Evolutionary conservation across 441 rosid genomes (phyloP).

Genomic region (Pelargonium hybrid): DNA sequence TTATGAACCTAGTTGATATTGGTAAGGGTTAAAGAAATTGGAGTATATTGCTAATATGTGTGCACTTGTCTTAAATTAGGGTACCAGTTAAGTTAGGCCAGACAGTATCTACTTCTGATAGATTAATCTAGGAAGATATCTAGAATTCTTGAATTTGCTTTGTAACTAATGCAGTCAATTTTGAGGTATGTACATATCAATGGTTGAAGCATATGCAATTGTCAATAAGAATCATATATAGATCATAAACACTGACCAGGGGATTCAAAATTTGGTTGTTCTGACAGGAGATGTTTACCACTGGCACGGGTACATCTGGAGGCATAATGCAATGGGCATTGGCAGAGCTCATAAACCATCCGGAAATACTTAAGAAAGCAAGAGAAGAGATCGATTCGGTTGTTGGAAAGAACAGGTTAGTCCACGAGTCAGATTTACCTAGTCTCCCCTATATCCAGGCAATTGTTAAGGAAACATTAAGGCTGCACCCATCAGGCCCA

Average conservation of each 20-base stretch:
- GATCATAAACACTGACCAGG: not conserved
- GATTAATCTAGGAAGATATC: too few relatives aligned
- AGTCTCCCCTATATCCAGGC: slow-evolving; percentile 39
- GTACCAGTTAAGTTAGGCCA: too few relatives aligned
- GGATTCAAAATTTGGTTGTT: not conserved
- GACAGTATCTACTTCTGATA: too few relatives aligned
- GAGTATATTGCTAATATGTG: too few relatives aligned
- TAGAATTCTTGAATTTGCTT: too few relatives aligned
- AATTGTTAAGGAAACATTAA: slow-evolving; percentile 33
- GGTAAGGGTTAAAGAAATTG: too few relatives aligned
- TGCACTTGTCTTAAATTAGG: too few relatives aligned
- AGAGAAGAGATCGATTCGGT: slow-evolving; percentile 32
- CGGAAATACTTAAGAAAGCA: slow-evolving; percentile 30
- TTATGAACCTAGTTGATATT: not conserved
- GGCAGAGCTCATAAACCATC: slow-evolving; percentile 36
- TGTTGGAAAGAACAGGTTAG: slow-evolving; percentile 29
- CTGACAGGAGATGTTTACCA: slow-evolving; percentile 33
- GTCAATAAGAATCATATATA: not conserved
- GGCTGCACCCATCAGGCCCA: slow-evolving; percentile 42
- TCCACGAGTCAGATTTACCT: slow-evolving; percentile 33
- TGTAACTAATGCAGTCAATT: too few relatives aligned
- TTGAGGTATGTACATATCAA: too few relatives aligned
- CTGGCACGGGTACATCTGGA: slow-evolving; percentile 44
- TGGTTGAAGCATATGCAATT: too few relatives aligned
- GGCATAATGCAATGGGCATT: slow-evolving; percentile 39